phyloP scores from a whole-genome alignment of 257 asterid genomes.

The Nicotiana benthamiana region DNA sequence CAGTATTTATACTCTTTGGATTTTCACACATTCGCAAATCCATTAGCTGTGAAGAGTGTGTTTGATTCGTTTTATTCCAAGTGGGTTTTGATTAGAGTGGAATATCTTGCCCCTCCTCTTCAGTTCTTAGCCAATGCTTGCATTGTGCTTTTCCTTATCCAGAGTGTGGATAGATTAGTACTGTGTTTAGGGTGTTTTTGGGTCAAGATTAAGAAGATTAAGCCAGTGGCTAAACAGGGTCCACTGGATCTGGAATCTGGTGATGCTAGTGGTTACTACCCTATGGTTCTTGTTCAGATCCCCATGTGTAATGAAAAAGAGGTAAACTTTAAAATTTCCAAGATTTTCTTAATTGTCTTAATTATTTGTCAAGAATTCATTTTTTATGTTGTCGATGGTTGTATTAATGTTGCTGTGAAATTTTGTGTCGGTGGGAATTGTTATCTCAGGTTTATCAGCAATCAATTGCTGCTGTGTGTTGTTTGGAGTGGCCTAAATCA shows the following conservation, averaged over 20 bases:
- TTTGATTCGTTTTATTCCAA: constrained; percentile 56
- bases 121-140: constrained; percentile 77
- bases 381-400: constrained; percentile 2
- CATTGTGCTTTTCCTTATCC: constrained; percentile 60
- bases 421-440: not conserved
- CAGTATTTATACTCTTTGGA: constrained; percentile 30
- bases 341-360: not conserved
- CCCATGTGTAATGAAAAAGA: constrained; percentile 98
- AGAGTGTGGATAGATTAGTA: constrained; percentile 76
- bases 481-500: constrained; percentile 84
- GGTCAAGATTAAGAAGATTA: constrained; percentile 55
- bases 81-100: constrained; percentile 86
- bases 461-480: constrained; percentile 87
- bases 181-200: constrained; percentile 85
- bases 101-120: constrained; percentile 89
- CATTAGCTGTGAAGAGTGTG: constrained; percentile 42
- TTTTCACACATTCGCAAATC: constrained; percentile 27
- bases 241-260: constrained; percentile 70
- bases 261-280: constrained; percentile 53
- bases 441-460: constrained; percentile 75
- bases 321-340: constrained; percentile 29
- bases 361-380: not conserved
- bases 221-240: constrained; percentile 54
- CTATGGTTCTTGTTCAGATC: constrained; percentile 96
- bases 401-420: not conserved